These are phyloP conservation scores for Phaeosphaeriaceae sp. DNA, from an alignment of 2,329 filamentous ascomycete species.

Conservation along the genomic window DNA sequence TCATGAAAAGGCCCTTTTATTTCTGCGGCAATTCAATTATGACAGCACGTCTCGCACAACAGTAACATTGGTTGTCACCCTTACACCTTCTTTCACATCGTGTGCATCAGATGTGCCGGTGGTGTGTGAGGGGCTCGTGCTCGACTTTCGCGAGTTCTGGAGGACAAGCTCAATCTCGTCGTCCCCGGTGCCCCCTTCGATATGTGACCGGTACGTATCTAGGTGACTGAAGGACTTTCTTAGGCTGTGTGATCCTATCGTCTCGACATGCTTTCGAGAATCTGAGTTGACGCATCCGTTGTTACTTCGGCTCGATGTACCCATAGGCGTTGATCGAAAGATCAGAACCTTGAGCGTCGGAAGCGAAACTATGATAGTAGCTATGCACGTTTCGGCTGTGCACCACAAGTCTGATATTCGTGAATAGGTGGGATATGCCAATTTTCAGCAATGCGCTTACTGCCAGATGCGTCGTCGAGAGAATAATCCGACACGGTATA, in stretches of 20 bases:
- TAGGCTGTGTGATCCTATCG: background rate
- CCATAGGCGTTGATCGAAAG: slow-evolving; percentile 8
- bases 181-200: slow-evolving; percentile 15
- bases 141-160: background rate
- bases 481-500: slow-evolving; percentile 23
- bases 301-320: slow-evolving; percentile 15
- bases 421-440: background rate
- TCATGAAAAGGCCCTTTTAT: no score
- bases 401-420: slow-evolving; percentile 24
- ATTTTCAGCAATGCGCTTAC: slow-evolving; percentile 10
- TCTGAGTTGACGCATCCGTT: background rate
- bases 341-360: slow-evolving; percentile 27
- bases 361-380: slow-evolving; percentile 27
- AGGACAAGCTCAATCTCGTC: slow-evolving; percentile 25
- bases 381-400: slow-evolving; percentile 32
- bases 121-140: background rate
- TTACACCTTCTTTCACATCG: background rate
- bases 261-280: background rate
- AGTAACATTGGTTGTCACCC: background rate
- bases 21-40: no score
- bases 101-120: background rate
- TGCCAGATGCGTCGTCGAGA: slow-evolving; percentile 26
- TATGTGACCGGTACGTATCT: slow-evolving; percentile 18
- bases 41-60: background rate
- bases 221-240: slow-evolving; percentile 4